Base-by-base conservation (phyloP, 192 early-diverging fungal genomes). In the Coemansia sp. region DNA sequence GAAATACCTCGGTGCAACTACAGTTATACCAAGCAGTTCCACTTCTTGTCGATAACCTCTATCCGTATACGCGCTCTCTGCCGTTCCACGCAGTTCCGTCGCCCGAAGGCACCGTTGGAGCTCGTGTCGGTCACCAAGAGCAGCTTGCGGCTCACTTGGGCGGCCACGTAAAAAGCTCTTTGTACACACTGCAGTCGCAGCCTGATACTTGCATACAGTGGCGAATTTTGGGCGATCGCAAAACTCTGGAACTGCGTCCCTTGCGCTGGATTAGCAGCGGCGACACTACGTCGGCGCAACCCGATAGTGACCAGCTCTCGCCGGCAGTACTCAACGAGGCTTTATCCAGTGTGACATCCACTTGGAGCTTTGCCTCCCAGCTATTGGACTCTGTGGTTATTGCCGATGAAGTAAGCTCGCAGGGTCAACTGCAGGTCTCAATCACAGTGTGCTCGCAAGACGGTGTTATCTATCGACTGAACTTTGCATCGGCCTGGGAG, bases 191-290 rank as follows among this genome's bases (percentile, higher is more conserved):
- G 37, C 59, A 34, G 25, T 76, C 76, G 50, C 74, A 73, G 51
- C 77, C 82, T 7, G 77, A 79, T 25, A 70, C 73, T 3, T 79
- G 82, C 68, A 68, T 84, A 5, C 74, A 76, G 46, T 84, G 82
- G 82, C 77, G 82, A 23, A 57, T 84, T 15, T 68, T 84, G 27
- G 64, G 62, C 0, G 82, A 84, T 53, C 67, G 71, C 60, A 50
- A 50, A 27, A 69, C 73, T 27, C 44, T 84, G 29, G 82, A 84
- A 65, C 64, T 84, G 14, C 76, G 82, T 4, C 69, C 82, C 7
- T 29, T 84, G 51, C 73, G 69, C 57, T 84, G 82, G 82, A 59
- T 84, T 10, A 51, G 39, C 36, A 42, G 37, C 9, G 42, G 37
- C 39, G 60, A 68, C 15, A 58, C 17, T 19, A 27, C 31, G 4